phyloP scores from a whole-genome alignment of 2,329 filamentous ascomycete species.

The Drechslerella stenobrocha region DNA sequence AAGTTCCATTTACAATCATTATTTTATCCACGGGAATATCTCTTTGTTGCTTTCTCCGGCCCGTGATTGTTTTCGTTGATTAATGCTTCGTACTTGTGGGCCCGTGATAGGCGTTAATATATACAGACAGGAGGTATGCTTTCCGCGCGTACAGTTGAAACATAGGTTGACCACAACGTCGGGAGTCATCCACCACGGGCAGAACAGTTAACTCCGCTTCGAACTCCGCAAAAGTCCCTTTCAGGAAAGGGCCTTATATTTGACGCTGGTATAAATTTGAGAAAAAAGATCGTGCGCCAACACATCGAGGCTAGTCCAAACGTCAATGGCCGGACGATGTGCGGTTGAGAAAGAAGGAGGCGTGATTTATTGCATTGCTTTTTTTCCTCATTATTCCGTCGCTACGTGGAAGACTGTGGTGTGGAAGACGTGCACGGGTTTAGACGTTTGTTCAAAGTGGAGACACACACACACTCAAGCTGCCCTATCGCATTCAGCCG shows the following conservation, averaged over 20 bases:
- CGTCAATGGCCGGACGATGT: conserved; percentile 19
- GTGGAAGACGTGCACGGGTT: not conserved
- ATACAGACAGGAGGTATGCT: not conserved
- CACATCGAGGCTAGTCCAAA: conserved; percentile 45
- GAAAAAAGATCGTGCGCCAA: conserved; percentile 20
- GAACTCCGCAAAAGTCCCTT: not conserved
- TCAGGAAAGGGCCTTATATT: conserved; percentile 6
- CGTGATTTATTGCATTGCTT: conserved; percentile 39
- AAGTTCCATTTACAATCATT: too few species aligned
- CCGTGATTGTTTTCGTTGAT: too few species aligned
- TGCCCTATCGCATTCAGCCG: conserved; percentile 48
- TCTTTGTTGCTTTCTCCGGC: not conserved
- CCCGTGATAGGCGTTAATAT: too few species aligned
- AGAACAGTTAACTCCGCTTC: not conserved
- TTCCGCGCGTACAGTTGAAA: not conserved
- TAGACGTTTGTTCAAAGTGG: conserved; percentile 27
- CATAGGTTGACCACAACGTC: too few species aligned
- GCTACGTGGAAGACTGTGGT: too few species aligned
- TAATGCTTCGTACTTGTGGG: too few species aligned
- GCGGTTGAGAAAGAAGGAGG: conserved; percentile 42
- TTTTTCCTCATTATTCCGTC: conserved; percentile 12
- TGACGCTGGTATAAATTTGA: not conserved
- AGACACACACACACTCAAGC: conserved; percentile 13
- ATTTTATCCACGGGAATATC: not conserved
- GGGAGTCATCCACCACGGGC: too few species aligned